These are phyloP conservation scores for Hypoxylon intermedium DNA, from an alignment of 495 filamentous ascomycete genomes.

Conservation along the genomic window DNA sequence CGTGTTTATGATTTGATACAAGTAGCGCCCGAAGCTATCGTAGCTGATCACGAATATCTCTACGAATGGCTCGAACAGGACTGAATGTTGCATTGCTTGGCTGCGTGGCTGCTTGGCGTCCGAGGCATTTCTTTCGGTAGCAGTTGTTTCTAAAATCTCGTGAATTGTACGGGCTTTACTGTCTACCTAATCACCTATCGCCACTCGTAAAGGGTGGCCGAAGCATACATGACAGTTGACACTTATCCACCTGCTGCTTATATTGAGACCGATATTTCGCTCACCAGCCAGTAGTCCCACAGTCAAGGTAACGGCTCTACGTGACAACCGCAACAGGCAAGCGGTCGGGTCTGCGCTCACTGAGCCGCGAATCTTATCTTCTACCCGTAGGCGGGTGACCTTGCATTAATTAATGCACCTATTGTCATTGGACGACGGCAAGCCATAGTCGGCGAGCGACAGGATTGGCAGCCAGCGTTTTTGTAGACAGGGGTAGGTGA, in stretches of 20 bases:
- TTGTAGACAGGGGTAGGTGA: background rate
- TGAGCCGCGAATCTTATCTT: slow-evolving; percentile 27
- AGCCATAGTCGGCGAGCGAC: slow-evolving; percentile 7
- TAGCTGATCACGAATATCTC: background rate
- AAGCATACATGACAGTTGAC: background rate
- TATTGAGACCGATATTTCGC: slow-evolving; percentile 9
- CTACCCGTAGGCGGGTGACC: slow-evolving; percentile 19
- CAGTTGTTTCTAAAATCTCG: background rate
- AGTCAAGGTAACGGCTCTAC: slow-evolving; percentile 17
- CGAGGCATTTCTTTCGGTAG: background rate
- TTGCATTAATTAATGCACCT: slow-evolving; percentile 20
- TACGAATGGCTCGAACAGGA: background rate
- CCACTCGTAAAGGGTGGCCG: background rate
- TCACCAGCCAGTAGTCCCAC: slow-evolving; percentile 14
- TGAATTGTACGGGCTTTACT: background rate
- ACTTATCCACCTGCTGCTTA: background rate
- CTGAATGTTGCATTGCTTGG: background rate
- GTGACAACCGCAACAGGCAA: slow-evolving; percentile 29
- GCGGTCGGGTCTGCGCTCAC: slow-evolving; percentile 11
- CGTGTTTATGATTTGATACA: too few relatives aligned
- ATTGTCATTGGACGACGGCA: slow-evolving; percentile 20
- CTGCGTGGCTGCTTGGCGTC: background rate
- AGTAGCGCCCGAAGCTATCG: too few relatives aligned
- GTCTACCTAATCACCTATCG: background rate
- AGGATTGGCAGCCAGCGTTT: slow-evolving; percentile 24